These are phyloP conservation scores for Aspergillus vadensis DNA, from an alignment of 2,329 filamentous ascomycete species.

Conservation along the genomic window DNA sequence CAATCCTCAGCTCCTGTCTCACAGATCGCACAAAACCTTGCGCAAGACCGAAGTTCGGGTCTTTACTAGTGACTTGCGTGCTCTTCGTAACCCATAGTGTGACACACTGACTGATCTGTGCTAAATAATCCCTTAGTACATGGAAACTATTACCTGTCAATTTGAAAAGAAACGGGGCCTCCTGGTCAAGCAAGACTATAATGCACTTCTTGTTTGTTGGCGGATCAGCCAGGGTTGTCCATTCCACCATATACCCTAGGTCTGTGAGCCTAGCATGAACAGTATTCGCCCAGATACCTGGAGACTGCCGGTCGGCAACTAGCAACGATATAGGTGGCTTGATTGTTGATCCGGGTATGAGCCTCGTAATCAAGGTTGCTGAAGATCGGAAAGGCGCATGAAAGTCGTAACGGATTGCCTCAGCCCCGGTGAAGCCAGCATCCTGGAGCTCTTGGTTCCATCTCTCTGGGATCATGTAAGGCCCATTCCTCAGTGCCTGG, in stretches of 20 bases:
- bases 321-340: background rate
- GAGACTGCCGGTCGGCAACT: background rate
- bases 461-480: conserved; percentile 17
- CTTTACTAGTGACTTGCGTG: conserved; percentile 11
- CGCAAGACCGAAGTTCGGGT: conserved; percentile 16
- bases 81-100: conserved; percentile 10
- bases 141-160: conserved; percentile 2
- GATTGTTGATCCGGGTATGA: background rate
- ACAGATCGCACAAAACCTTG: conserved; percentile 17
- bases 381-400: conserved; percentile 13
- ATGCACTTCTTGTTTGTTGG: background rate
- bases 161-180: conserved; percentile 16
- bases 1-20: conserved; percentile 12
- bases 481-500: conserved; percentile 7
- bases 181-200: conserved; percentile 19
- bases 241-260: conserved; percentile 6
- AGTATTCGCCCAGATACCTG: background rate
- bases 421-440: conserved; percentile 22
- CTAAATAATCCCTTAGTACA: background rate
- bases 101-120: background rate
- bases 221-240: conserved; percentile 7
- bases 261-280: background rate
- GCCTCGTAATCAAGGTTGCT: conserved; percentile 10
- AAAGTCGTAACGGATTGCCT: conserved; percentile 8
- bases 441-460: conserved; percentile 20